Conservation (phyloP, 176 grass and related monocot species). For the Musa beccarii region DNA sequence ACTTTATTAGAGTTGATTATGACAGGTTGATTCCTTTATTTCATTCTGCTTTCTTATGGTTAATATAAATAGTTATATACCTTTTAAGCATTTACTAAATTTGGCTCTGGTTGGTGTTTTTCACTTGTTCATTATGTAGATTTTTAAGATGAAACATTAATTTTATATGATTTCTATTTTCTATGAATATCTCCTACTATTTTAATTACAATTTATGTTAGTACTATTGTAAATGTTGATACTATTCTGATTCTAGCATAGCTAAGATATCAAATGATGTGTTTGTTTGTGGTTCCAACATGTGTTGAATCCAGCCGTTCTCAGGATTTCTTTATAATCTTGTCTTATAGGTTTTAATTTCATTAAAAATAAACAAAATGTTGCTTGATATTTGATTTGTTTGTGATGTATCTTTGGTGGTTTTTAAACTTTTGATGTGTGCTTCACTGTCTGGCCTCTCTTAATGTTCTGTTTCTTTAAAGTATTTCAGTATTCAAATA, state of each 20-base stretch:
- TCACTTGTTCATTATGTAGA: background rate
- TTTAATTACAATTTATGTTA: too few relatives aligned
- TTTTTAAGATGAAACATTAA: background rate
- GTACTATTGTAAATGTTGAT: background rate
- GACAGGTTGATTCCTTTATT: conserved; percentile 37
- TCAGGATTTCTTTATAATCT: background rate
- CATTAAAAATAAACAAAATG: too few relatives aligned
- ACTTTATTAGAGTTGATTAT: conserved; percentile 92
- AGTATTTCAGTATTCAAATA: too few relatives aligned
- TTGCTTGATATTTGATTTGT: too few relatives aligned
- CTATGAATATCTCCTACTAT: background rate
- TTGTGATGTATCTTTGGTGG: too few relatives aligned
- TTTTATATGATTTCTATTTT: background rate
- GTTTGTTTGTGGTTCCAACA: background rate
- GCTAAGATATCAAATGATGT: background rate
- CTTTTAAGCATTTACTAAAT: background rate
- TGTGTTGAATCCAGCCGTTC: background rate
- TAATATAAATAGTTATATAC: background rate
- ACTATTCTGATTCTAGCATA: background rate
- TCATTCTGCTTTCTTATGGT: background rate
- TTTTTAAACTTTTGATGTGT: too few relatives aligned
- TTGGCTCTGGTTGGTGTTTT: background rate
- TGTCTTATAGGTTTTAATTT: background rate
- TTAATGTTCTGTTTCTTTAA: too few relatives aligned
- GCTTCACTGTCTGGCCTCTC: too few relatives aligned